phyloP scores from a whole-genome alignment of 169 alveolate genomes.

The Eimeria brunetti region DNA sequence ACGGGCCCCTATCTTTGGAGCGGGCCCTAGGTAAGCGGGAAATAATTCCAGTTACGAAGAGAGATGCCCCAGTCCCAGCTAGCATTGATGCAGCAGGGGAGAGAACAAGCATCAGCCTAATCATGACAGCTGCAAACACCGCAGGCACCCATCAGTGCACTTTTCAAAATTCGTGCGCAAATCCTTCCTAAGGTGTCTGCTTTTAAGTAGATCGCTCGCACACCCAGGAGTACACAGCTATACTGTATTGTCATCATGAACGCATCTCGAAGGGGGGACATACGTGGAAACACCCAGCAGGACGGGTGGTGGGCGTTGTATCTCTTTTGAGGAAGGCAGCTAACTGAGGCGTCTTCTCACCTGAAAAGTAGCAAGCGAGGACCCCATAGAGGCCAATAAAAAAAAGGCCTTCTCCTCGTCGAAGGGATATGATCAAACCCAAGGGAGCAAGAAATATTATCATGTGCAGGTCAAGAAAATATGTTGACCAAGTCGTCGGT shows the following conservation, averaged over 20 bases:
- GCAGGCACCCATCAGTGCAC: background rate
- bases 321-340: background rate
- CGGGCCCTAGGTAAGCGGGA: background rate
- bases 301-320: background rate
- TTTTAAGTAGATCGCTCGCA: background rate
- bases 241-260: background rate
- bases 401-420: conserved; percentile 92
- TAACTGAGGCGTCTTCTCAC: conserved; percentile 21
- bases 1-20: background rate
- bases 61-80: conserved; percentile 96
- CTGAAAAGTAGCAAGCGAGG: conserved; percentile 96
- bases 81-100: conserved; percentile 93
- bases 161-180: background rate
- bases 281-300: background rate
- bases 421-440: conserved; percentile 88
- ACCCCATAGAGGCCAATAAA: conserved; percentile 95
- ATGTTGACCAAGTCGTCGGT: conserved; percentile 98
- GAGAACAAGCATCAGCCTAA: conserved; percentile 96
- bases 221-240: background rate
- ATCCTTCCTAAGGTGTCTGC: background rate
- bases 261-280: background rate
- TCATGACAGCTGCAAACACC: conserved; percentile 94
- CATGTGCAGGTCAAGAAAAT: conserved; percentile 82
- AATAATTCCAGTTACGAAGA: conserved; percentile 82
- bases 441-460: conserved; percentile 78